A percentile compares a stretch with the other conserved stretches of the same genome.
Evolutionary conservation across 805 yeast species (phyloP).

Genomic region (Ogataea neopini): DNA sequence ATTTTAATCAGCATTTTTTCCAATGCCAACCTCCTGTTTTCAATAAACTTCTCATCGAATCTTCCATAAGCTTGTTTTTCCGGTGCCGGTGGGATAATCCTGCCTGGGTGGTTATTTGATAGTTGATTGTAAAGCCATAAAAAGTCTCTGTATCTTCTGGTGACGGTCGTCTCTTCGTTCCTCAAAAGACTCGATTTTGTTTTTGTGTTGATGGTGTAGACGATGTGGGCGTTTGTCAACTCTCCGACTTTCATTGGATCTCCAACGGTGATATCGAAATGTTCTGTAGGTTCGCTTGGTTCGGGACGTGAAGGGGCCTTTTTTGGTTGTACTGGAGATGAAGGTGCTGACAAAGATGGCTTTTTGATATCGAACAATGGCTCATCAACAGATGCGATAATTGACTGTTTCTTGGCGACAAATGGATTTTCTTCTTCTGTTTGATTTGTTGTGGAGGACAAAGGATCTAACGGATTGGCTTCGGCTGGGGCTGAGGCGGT

Average conservation of each 20-base stretch:
- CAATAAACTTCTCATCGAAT: conserved; percentile 87
- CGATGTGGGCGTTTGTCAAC: conserved; percentile 83
- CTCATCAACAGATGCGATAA: conserved; percentile 49
- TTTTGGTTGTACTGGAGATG: not conserved
- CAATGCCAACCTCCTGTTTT: conserved; percentile 77
- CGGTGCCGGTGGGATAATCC: conserved; percentile 92
- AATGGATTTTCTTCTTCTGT: conserved; percentile 6
- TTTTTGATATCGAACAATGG: conserved; percentile 51
- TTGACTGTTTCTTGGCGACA: conserved; percentile 29
- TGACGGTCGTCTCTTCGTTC: conserved; percentile 53
- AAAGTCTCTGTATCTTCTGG: conserved; percentile 88
- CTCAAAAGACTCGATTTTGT: conserved; percentile 45
- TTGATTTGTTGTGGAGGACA: conserved; percentile 10
- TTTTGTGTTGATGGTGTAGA: conserved; percentile 71
- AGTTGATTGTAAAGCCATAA: conserved; percentile 92
- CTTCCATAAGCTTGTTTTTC: conserved; percentile 92
- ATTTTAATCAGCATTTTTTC: conserved; percentile 84
- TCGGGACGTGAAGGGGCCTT: not conserved
- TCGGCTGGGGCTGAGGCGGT: conserved; percentile 1
- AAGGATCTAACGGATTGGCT: conserved; percentile 16
- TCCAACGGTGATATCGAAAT: conserved; percentile 70
- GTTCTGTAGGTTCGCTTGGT: conserved; percentile 25
- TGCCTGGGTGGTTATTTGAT: conserved; percentile 84
- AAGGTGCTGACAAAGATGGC: not conserved
- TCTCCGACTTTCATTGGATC: conserved; percentile 95